Percentiles rank a stretch among this genome's conserved stretches.
Evolutionary conservation across 768 basidiomycete species (phyloP).

Genomic region (Coprinopsis cinerea): DNA sequence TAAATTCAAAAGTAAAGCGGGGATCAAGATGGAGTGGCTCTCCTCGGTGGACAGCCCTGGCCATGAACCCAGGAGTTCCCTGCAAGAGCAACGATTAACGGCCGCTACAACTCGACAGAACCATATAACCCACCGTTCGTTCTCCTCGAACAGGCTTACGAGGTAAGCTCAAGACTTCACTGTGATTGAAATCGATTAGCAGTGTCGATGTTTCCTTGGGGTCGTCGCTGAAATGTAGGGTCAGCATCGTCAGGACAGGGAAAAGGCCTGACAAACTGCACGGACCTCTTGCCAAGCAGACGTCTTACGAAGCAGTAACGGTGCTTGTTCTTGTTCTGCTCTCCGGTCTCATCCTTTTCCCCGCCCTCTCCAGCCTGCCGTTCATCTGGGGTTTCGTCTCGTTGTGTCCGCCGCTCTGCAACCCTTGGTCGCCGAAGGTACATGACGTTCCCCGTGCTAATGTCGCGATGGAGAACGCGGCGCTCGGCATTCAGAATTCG

Average conservation of each 20-base stretch:
- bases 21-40: neutral
- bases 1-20: too few relatives aligned
- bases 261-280: too few relatives aligned
- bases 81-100: neutral
- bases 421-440: too few relatives aligned
- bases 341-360: too few relatives aligned
- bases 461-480: conserved; percentile 3
- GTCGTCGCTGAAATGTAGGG: neutral
- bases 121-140: too few relatives aligned
- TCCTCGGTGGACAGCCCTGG: neutral
- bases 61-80: conserved; percentile 1
- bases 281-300: neutral
- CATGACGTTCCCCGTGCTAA: conserved; percentile 1
- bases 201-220: neutral
- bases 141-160: too few relatives aligned
- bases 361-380: neutral
- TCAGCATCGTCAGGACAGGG: too few relatives aligned
- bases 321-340: too few relatives aligned
- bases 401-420: too few relatives aligned
- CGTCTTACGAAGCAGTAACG: neutral
- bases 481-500: neutral
- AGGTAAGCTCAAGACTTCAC: too few relatives aligned
- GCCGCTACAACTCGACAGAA: too few relatives aligned
- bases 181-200: conserved; percentile 5
- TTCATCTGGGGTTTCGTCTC: too few relatives aligned